Evolutionary conservation across 2,329 filamentous ascomycete species (phyloP), one percentile per base, ranked within the genome.

Genomic region (Hypoxylon sp.): DNA sequence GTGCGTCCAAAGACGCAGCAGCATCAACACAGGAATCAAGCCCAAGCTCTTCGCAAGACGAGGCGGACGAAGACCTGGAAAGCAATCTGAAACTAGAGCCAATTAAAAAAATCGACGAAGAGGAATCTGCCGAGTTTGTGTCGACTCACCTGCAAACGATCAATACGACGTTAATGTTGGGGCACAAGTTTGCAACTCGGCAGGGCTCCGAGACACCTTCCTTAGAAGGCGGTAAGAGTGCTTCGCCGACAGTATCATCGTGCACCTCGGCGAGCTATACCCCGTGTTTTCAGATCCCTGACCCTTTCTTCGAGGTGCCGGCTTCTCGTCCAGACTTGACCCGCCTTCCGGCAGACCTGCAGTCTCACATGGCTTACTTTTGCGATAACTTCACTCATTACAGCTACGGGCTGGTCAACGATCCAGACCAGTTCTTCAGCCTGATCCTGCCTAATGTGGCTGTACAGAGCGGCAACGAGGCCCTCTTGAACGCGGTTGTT

Each of bases 401-500:
- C 64, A 92, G 97, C 74, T 98, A 97, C 72, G 88, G 89, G 48
- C 78, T 96, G 65, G 87, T 89, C 60, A 82, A 83, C 64, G 88
- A 94, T 69, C 80, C 83, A 9, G 83, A 86, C 41, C 81, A 88
- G 60, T 97, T 97, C 71, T 86, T 97, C 61, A 86, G 85, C 45
- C 83, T 81, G 8, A 86, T 85, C 5, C 82, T 97, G 38, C 80
- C 93, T 17, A 86, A 86, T 35, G 79, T 90, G 50, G 93, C 94
- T 0, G 73, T 93, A 45, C 83, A 84, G 8, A 72, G 60, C 15
- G 71, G 70, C 18, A 88, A 92, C 70, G 90, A 97, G 60, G 86
- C 93, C 5, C 79, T 98, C 9, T 81, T 97, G 4, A 92, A 97
- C 72, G 92, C 93, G 0, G 78, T 97, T 3, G 90, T 93, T 8